Conservation (phyloP, 805 yeast genomes). For the Metschnikowia amazonensis region DNA sequence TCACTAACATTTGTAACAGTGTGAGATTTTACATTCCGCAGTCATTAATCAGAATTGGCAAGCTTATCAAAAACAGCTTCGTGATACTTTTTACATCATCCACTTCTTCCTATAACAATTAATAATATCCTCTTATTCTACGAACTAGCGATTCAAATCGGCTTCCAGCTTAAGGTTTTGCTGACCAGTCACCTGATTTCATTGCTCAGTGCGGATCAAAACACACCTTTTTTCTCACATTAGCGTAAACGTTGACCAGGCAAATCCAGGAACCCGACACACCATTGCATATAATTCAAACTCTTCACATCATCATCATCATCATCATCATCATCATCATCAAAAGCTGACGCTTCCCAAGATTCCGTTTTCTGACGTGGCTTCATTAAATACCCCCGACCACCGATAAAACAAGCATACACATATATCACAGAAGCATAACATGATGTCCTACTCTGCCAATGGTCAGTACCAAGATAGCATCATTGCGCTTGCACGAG, state of each 20-base stretch:
- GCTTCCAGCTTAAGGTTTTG: neutral
- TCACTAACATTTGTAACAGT: neutral
- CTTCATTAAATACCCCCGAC: neutral
- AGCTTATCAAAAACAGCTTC: neutral
- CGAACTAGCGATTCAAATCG: too few relatives aligned
- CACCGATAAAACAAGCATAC: neutral
- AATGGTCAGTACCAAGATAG: constrained; percentile 41
- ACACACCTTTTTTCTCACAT: constrained; percentile 1
- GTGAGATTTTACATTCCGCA: constrained; percentile 1
- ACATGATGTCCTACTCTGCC: constrained; percentile 2
- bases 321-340: too few relatives aligned
- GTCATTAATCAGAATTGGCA: neutral
- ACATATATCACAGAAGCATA: neutral
- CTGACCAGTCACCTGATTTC: constrained; percentile 5
- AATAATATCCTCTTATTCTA: too few relatives aligned
- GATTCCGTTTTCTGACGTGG: neutral
- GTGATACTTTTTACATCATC: neutral
- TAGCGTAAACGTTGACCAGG: neutral
- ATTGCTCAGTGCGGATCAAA: constrained; percentile 3
- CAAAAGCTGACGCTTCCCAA: neutral
- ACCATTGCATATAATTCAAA: neutral
- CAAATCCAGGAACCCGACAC: neutral
- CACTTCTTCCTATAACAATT: too few relatives aligned
- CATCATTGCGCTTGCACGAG: constrained; percentile 43
- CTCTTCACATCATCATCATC: neutral